Evolutionary conservation across 139 green algal genomes (phyloP), one percentile per base, ranked within the genome.

Genomic region (Auxenochlorella protothecoides): DNA sequence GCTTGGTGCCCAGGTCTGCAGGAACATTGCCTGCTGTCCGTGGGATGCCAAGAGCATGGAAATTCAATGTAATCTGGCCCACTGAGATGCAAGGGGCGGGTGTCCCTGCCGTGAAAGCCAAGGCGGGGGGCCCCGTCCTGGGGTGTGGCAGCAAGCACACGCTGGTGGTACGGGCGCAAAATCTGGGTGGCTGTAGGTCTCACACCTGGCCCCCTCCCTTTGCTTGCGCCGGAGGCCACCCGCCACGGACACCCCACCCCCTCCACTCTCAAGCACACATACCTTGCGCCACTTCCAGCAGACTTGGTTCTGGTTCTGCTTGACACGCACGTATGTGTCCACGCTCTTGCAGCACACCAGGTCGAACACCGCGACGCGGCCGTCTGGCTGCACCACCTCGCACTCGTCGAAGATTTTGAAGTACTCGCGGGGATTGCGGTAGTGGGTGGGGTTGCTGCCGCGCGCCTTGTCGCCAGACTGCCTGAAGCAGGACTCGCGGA

Each of bases 401-500:
- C 77, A 60, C 67, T 65, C 72, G 70, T 95, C 88, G 74, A 95
- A 89, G 4, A 91, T 83, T 2, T 59, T 53, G 72, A 92, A 92
- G 78, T 93, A 95, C n/a, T 88, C 68, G 0, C 80, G 73, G 0
- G 87, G 86, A 68, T 91, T 90, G 71, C 89, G 74, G 88, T 97
- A 97, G 79, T 97, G 91, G 2, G 91, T 96, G 55, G 91, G 91
- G 74, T 97, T 97, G 70, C 68, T 80, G 57, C 74, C 78, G 53
- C 91, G 81, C 54, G 78, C 73, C 65, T 78, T 76, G 78, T 96
- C 92, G 3, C 91, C 91, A 11, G 81, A 90, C 73, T 92, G 91
- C 10, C 82, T 74, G 78, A 96, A 96, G 80, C 91, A 97, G 5
- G 81, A 91, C 81, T 97, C 91, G 0, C 91, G 80, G 77, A 97